Evolutionary conservation across 352 stramenopile species (phyloP), one percentile per base, ranked within the genome.

Genomic region (Phytophthora quininea): DNA sequence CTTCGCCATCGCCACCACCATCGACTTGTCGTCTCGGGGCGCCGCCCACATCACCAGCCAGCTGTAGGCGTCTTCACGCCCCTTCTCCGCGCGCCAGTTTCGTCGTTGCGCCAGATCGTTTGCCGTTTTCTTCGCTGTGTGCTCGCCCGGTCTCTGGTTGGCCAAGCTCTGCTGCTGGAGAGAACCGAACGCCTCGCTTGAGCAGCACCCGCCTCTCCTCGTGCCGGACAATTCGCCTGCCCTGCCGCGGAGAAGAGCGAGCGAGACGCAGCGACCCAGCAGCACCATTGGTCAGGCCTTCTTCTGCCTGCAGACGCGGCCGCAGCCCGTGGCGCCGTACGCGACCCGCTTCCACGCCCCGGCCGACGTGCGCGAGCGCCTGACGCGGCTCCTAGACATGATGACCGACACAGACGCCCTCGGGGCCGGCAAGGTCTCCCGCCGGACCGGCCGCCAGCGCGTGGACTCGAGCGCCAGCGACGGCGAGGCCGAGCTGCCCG

Each of bases 211-310:
- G 46, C 58, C 11, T 42, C 29, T 24, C 31, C 32, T 59, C 33
- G 40, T 40, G 46, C 30, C 48, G 48, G 14, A 35, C 32, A 57
- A 62, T 71, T 38, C 54, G 54, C 60, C 61, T 74, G 66, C 61
- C 65, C 59, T 53, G 66, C 55, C 58, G 47, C 58, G 33, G 45
- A 63, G 46, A 69, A 67, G 64, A 66, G 61, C 68, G 61, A 60
- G 57, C 62, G 58, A 65, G 31, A 58, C 38, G 62, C 62, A 63
- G 58, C 48, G 49, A 62, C 60, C 61, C 42, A 69, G 49, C 60
- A 75, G 62, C 76, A 87, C 60, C 62, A 87, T 87, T 70, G 78
- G 78, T 35, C 78, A 87, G 67, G 75, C 73, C 46, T 81, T 81
- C 64, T 76, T 84, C 56, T 87, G 78, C 55, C 73, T 87, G 49